Conservation (phyloP, 2,329 filamentous ascomycete genomes). For the Beauveria sp. region DNA sequence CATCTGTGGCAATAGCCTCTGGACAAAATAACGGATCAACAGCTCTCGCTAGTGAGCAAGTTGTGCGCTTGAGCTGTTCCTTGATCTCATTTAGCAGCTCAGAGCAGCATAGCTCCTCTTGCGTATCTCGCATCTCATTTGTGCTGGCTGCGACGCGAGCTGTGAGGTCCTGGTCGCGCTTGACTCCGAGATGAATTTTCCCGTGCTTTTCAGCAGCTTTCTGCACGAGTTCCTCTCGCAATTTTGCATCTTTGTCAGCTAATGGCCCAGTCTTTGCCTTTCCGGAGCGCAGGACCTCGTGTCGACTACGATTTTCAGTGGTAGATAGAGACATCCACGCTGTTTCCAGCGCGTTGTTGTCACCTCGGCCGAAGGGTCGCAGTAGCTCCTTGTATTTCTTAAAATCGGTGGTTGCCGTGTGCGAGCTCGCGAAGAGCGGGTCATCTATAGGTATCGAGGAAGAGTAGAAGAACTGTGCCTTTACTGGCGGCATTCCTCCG, state of each 20-base stretch:
- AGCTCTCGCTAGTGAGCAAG: constrained; percentile 5
- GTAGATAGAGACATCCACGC: constrained; percentile 61
- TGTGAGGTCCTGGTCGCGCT: constrained; percentile 21
- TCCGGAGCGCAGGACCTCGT: constrained; percentile 27
- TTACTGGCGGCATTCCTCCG: constrained; percentile 49
- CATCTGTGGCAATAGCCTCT: constrained; percentile 8
- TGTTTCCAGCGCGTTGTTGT: constrained; percentile 73
- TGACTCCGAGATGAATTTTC: constrained; percentile 36
- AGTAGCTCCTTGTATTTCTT: constrained; percentile 52
- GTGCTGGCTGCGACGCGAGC: not conserved
- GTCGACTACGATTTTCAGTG: constrained; percentile 39
- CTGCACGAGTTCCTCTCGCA: constrained; percentile 32
- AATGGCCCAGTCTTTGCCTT: constrained; percentile 17
- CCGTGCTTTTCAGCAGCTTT: constrained; percentile 39
- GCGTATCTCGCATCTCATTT: not conserved
- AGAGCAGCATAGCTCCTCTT: constrained; percentile 1
- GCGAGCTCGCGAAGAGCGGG: constrained; percentile 60
- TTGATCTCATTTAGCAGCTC: not conserved
- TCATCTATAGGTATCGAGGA: constrained; percentile 81
- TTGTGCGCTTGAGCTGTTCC: not conserved
- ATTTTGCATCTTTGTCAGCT: constrained; percentile 28
- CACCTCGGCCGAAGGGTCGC: constrained; percentile 69
- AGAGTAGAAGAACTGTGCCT: constrained; percentile 77
- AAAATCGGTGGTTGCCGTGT: constrained; percentile 42
- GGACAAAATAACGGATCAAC: not conserved